A percentile compares a stretch with the other conserved stretches of the same genome.
These are phyloP conservation scores for Peniophora sp. DNA, from an alignment of 1,284 basidiomycete genomes.

Conservation along the genomic window DNA sequence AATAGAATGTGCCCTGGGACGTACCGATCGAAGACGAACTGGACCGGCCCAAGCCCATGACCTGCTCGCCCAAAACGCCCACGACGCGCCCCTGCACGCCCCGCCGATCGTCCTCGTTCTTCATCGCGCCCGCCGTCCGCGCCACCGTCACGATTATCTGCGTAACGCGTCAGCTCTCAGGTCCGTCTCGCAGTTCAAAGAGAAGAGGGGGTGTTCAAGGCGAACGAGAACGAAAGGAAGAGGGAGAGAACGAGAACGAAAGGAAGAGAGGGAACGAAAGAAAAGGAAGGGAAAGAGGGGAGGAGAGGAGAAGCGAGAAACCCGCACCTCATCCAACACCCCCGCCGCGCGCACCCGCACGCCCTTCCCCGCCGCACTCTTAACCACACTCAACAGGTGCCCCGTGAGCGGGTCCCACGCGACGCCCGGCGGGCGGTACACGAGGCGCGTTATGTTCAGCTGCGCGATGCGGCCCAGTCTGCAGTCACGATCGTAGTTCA, in stretches of 20 bases:
- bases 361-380: slow-evolving; percentile 59
- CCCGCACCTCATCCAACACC: slow-evolving; percentile 76
- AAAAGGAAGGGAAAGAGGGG: no score
- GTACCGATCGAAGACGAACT: slow-evolving; percentile 23
- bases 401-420: slow-evolving; percentile 79
- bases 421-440: slow-evolving; percentile 70
- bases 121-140: slow-evolving; percentile 53
- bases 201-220: no score
- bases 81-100: slow-evolving; percentile 78
- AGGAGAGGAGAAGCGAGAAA: no score
- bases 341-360: slow-evolving; percentile 86
- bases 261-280: no score
- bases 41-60: slow-evolving; percentile 46
- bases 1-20: no score
- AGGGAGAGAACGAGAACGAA: no score
- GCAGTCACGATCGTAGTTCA: no score
- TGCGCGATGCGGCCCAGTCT: slow-evolving; percentile 76
- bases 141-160: slow-evolving; percentile 48
- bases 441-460: slow-evolving; percentile 81
- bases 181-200: no score
- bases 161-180: no score
- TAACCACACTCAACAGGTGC: slow-evolving; percentile 73
- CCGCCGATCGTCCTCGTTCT: slow-evolving; percentile 56
- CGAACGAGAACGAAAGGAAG: no score
- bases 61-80: slow-evolving; percentile 74